A percentile compares a stretch with the other conserved stretches of the same genome.
Evolutionary conservation across 2,329 filamentous ascomycete genomes (phyloP).

Genomic region (Madurella mycetomatis): DNA sequence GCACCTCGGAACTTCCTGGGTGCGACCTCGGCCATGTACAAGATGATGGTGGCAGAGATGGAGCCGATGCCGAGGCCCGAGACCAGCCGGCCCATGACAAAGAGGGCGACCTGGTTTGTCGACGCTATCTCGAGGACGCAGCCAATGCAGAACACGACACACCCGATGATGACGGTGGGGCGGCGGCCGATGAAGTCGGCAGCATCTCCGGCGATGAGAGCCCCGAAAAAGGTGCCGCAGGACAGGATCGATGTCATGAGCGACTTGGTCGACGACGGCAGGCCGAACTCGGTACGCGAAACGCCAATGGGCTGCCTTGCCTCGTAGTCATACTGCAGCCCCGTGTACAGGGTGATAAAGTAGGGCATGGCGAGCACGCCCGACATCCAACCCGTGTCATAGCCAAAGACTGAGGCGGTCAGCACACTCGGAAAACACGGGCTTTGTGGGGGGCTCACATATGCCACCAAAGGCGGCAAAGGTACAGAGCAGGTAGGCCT

Average conservation of each 20-base stretch:
- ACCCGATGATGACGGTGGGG: constrained; percentile 55
- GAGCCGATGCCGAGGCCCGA: constrained; percentile 64
- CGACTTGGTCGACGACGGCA: constrained; percentile 27
- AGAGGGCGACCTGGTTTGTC: constrained; percentile 45
- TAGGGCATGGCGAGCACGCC: constrained; percentile 39
- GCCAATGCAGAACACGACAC: constrained; percentile 55
- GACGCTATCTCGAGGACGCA: constrained; percentile 57
- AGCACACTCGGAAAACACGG: neutral
- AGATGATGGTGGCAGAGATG: constrained; percentile 62
- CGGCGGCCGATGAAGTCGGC: constrained; percentile 61
- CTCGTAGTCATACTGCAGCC: constrained; percentile 30
- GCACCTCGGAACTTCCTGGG: constrained; percentile 65
- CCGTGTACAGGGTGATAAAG: constrained; percentile 40
- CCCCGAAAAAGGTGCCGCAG: constrained; percentile 59
- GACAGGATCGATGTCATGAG: constrained; percentile 64
- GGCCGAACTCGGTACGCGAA: constrained; percentile 17
- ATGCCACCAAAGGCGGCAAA: constrained; percentile 59
- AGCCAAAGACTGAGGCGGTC: constrained; percentile 46
- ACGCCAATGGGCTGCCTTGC: constrained; percentile 24
- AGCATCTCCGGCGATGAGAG: constrained; percentile 60
- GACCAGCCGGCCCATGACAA: constrained; percentile 61
- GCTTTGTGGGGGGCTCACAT: constrained; percentile 26
- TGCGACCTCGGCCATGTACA: constrained; percentile 63
- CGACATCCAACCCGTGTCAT: constrained; percentile 55
- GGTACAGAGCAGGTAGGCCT: constrained; percentile 57